phyloP scores from a whole-genome alignment of 257 asterid genomes.

The Dorcoceras hygrometricum region DNA sequence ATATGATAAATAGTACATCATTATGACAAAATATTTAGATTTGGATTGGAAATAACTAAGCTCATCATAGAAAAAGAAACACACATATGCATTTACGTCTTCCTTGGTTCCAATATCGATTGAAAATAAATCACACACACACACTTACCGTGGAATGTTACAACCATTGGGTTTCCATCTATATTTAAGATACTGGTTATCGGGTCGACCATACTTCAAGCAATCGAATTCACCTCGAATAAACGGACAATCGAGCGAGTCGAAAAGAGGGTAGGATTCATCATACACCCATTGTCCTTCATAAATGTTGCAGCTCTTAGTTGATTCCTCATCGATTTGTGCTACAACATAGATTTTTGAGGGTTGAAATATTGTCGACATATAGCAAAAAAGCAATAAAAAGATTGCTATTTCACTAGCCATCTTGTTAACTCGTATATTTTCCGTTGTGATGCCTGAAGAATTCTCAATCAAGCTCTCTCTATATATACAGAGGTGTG shows the following conservation, averaged over 20 bases:
- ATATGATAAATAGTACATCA: background rate
- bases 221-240: conserved; percentile 65
- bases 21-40: too few relatives aligned
- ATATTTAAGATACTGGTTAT: conserved; percentile 50
- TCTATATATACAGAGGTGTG: too few relatives aligned
- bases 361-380: background rate
- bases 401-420: background rate
- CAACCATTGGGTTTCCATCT: conserved; percentile 67
- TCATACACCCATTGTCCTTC: conserved; percentile 65
- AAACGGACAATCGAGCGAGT: conserved; percentile 45
- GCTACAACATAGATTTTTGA: background rate
- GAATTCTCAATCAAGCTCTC: background rate
- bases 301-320: conserved; percentile 38
- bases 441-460: background rate
- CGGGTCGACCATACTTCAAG: conserved; percentile 49
- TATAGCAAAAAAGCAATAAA: background rate
- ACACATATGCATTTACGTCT: too few relatives aligned
- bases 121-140: too few relatives aligned
- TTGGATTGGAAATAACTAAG: too few relatives aligned
- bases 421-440: background rate
- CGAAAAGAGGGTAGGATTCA: conserved; percentile 56
- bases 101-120: too few relatives aligned
- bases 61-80: too few relatives aligned
- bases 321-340: background rate
- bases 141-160: conserved; percentile 44